Conservation (phyloP, 2,329 filamentous ascomycete genomes). For the Monilinia fructigena region DNA sequence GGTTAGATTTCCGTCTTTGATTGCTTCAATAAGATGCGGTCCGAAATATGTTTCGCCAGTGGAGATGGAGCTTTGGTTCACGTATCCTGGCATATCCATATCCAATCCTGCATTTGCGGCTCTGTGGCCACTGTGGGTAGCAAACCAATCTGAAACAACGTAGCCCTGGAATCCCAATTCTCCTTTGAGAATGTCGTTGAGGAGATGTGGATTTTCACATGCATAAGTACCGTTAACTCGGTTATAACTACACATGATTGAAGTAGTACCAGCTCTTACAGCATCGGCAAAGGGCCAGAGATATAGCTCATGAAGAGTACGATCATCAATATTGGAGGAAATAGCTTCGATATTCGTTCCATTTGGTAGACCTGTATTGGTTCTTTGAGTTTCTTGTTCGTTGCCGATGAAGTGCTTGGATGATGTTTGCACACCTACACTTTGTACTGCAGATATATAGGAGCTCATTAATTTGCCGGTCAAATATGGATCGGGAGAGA, state of each 20-base stretch:
- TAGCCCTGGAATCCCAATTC: conserved; percentile 85
- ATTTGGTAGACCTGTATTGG: conserved; percentile 43
- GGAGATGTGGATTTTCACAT: conserved; percentile 68
- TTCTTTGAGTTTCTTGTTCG: conserved; percentile 48
- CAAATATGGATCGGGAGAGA: conserved; percentile 37
- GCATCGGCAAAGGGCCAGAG: conserved; percentile 19
- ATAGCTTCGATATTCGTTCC: conserved; percentile 27
- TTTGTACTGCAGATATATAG: conserved; percentile 61
- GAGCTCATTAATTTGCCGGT: conserved; percentile 22
- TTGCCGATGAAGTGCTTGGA: conserved; percentile 56
- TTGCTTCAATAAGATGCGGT: conserved; percentile 44
- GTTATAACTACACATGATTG: conserved; percentile 77
- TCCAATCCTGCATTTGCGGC: conserved; percentile 80
- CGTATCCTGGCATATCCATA: conserved; percentile 43
- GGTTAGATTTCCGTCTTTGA: conserved; percentile 64
- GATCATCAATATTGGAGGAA: conserved; percentile 59
- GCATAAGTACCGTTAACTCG: conserved; percentile 66
- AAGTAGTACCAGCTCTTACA: conserved; percentile 58
- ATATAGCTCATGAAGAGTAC: conserved; percentile 45
- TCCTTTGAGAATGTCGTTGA: conserved; percentile 80
- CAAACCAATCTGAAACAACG: conserved; percentile 81
- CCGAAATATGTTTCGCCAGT: conserved; percentile 26
- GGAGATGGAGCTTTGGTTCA: not conserved
- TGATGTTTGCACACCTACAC: conserved; percentile 64
- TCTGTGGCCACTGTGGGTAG: conserved; percentile 74